Evolutionary conservation across 2,329 filamentous ascomycete species (phyloP).

Genomic region (Falciphora oryzae): DNA sequence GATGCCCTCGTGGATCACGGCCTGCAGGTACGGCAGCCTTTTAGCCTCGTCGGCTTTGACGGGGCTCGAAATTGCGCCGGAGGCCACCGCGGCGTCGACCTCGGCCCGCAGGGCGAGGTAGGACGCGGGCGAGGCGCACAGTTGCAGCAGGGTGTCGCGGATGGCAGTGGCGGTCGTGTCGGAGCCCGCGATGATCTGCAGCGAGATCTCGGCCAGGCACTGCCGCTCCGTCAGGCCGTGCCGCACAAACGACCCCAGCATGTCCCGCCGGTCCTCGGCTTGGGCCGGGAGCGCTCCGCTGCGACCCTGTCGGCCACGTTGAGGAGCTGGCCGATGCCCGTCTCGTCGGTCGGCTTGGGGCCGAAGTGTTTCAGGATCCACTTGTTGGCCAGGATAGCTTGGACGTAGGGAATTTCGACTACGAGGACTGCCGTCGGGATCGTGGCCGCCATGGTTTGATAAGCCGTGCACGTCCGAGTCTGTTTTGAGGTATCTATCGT

Average conservation of each 20-base stretch:
- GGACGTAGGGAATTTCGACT: slow-evolving; percentile 31
- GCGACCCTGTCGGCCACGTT: slow-evolving; percentile 36
- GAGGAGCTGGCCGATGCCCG: slow-evolving; percentile 22
- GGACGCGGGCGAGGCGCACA: slow-evolving; percentile 39
- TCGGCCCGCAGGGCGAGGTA: slow-evolving; percentile 39
- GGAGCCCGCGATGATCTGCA: slow-evolving; percentile 29
- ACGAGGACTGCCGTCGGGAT: slow-evolving; percentile 34
- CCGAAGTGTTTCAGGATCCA: slow-evolving; percentile 31
- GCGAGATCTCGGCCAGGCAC: slow-evolving; percentile 24
- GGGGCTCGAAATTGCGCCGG: slow-evolving; percentile 21
- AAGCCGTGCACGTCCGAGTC: slow-evolving; percentile 38
- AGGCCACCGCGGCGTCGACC: slow-evolving; percentile 32
- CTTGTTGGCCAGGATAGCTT: slow-evolving; percentile 16
- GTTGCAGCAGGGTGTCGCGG: slow-evolving; percentile 41
- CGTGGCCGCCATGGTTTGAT: slow-evolving; percentile 32
- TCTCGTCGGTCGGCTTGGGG: slow-evolving; percentile 21
- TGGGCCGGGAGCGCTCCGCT: slow-evolving; percentile 34
- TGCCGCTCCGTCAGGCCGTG: slow-evolving; percentile 24
- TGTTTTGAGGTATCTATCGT: slow-evolving; percentile 23
- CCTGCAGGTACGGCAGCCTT: slow-evolving; percentile 23
- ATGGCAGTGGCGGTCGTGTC: slow-evolving; percentile 49
- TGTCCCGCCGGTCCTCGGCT: slow-evolving; percentile 38
- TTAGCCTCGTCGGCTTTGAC: slow-evolving; percentile 23
- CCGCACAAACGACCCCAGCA: slow-evolving; percentile 35
- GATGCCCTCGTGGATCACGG: slow-evolving; percentile 20